Conservation (phyloP, 345 rosid genomes). For the Salix arbutifolia region DNA sequence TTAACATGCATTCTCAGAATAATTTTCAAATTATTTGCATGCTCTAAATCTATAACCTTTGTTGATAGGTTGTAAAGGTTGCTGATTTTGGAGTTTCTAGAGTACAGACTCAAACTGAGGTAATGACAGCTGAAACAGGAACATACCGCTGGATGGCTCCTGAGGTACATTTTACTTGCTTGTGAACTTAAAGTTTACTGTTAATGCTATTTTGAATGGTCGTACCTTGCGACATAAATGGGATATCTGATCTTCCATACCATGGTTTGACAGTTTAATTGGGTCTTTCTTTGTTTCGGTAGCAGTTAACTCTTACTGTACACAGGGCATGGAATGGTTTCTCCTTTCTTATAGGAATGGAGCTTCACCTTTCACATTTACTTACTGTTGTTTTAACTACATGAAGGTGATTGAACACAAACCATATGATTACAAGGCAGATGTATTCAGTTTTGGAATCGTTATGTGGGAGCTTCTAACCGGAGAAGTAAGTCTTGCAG, state of each 20-base stretch:
- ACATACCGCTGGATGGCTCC: conserved; percentile 99
- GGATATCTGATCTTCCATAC: conserved; percentile 13
- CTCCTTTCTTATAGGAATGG: background rate
- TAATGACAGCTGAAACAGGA: conserved; percentile 98
- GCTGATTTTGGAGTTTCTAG: conserved; percentile 99
- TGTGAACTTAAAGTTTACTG: background rate
- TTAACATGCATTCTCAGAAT: background rate
- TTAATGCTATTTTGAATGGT: conserved; percentile 7
- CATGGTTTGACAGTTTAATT: background rate
- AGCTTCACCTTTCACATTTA: background rate
- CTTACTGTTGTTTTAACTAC: conserved; percentile 12
- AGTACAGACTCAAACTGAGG: conserved; percentile 86
- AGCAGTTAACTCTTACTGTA: no score
- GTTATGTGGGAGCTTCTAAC: conserved; percentile 91
- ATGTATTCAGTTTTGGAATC: conserved; percentile 86
- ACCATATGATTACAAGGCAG: conserved; percentile 87
- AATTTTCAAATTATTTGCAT: background rate
- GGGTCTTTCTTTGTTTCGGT: background rate
- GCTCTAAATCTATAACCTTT: conserved; percentile 1
- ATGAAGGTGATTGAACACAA: conserved; percentile 91
- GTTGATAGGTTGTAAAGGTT: conserved; percentile 80
- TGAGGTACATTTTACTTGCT: conserved; percentile 47
- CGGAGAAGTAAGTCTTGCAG: conserved; percentile 59
- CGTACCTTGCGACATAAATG: background rate
- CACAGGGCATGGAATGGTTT: no score